Base-by-base conservation (phyloP, 2,329 filamentous ascomycete genomes). In the Cyclaneusma minus region DNA sequence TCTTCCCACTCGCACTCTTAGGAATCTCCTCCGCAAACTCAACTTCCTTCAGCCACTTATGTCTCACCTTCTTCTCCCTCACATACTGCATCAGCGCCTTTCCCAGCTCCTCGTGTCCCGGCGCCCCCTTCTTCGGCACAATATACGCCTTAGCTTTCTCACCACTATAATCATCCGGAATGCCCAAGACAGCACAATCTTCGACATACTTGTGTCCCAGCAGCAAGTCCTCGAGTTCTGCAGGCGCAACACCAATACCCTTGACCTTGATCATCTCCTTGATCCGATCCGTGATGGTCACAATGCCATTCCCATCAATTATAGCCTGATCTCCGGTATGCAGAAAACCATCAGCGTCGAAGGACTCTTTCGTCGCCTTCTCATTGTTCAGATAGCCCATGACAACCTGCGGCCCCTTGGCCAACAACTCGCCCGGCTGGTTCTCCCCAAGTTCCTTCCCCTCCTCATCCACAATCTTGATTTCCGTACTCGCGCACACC, bases 261-360 rank as follows among this genome's bases (percentile, higher is more conserved):
- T 74, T 73, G 7, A 75, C 68, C 42, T 76, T 76, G 46, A 75
- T 70, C 56, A 75, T 64, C 45, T 76, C 70, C 49, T 77, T 78
- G 43, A 76, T 66, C 0, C 69, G 57, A 38, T 76, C 69, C 1
- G 58, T 55, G 29, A 72, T 68, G 15, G 60, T 58, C 7, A 76
- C 51, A 35, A 69, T 23, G 18, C 37, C 35, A 12, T 38, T 21
- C 9, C 13, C 23, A 14, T 36, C 25, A n/a, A 37, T 31, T 16
- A 22, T 28, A 16, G 25, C 37, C 12, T 33, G 24, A 16, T 39
- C 37, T 5, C 37, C 35, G 3, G 37, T 39, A 16, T 30, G 28
- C n/a, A 37, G 24, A 18, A 27, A 38, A 3, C 33, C 33, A 19
- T 34, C 29, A 2, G 17, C 9, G 15, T 34, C 29, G 18, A 29